A percentile compares a stretch with the other conserved stretches of the same genome.
These are phyloP conservation scores for Pichia sp. DNA, from an alignment of 1,139 yeast genomes.

Conservation along the genomic window DNA sequence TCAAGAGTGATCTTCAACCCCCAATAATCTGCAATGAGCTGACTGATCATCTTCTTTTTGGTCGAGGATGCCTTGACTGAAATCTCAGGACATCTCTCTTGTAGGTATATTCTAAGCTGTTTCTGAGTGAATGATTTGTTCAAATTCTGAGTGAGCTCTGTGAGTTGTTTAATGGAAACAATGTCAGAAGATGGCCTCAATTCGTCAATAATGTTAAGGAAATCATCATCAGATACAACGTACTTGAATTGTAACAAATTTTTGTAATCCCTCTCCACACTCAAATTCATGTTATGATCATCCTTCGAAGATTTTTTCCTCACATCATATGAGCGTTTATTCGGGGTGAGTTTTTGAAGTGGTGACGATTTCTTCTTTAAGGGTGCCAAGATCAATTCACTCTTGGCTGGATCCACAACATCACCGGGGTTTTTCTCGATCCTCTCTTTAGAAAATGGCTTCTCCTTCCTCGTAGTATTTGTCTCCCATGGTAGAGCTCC, in stretches of 20 bases:
- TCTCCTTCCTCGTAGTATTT: background rate
- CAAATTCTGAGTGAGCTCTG: slow-evolving; percentile 26
- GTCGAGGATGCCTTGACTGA: slow-evolving; percentile 20
- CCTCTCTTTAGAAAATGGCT: background rate
- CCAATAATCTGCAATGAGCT: slow-evolving; percentile 13
- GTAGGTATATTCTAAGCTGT: slow-evolving; percentile 28
- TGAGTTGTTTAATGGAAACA: slow-evolving; percentile 27
- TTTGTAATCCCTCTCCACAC: slow-evolving; percentile 26
- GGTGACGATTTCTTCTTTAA: slow-evolving; percentile 12
- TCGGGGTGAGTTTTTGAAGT: slow-evolving; percentile 6
- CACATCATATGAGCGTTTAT: background rate
- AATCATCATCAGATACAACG: slow-evolving; percentile 24
- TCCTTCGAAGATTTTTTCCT: background rate
- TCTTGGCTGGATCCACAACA: slow-evolving; percentile 11
- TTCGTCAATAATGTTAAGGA: slow-evolving; percentile 27
- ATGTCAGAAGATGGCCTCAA: slow-evolving; percentile 25
- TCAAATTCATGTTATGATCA: slow-evolving; percentile 10
- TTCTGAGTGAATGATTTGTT: slow-evolving; percentile 26
- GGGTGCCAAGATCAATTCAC: slow-evolving; percentile 20
- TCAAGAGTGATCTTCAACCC: slow-evolving; percentile 11
- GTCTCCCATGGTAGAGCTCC: slow-evolving; percentile 1
- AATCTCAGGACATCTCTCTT: slow-evolving; percentile 9
- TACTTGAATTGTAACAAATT: slow-evolving; percentile 29
- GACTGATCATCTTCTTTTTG: slow-evolving; percentile 14
- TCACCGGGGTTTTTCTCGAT: background rate